These are phyloP conservation scores for Ajuga chamaepitys DNA, from an alignment of 257 asterid genomes.

Conservation along the genomic window DNA sequence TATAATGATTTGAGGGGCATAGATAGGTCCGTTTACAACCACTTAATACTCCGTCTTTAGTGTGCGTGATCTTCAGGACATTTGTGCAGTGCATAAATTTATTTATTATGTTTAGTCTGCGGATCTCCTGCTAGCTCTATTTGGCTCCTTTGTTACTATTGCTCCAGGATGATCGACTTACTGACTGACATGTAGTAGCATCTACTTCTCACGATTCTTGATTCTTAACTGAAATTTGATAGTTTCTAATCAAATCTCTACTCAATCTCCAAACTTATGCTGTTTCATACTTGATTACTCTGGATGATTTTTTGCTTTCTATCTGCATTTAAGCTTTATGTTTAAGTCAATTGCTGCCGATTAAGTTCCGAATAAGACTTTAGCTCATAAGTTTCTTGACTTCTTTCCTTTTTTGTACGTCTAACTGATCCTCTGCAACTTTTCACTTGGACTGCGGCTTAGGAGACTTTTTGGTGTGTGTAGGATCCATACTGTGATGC, in stretches of 20 bases:
- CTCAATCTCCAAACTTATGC: neutral
- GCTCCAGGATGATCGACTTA: neutral
- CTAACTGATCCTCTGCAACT: neutral
- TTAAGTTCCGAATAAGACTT: neutral
- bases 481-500: slow-evolving; percentile 2
- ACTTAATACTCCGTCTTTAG: neutral
- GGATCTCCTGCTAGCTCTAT: no score
- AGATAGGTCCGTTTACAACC: no score
- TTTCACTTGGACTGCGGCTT: neutral
- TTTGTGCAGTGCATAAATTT: neutral
- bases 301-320: neutral
- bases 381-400: neutral
- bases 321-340: neutral
- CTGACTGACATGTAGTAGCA: neutral
- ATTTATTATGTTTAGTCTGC: no score
- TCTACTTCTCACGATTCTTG: neutral
- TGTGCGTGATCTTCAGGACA: neutral
- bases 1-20: neutral
- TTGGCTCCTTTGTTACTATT: no score
- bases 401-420: neutral
- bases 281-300: neutral
- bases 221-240: neutral
- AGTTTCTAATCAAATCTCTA: neutral
- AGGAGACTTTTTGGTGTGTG: neutral
- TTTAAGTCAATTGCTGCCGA: neutral